Evolutionary conservation across 768 basidiomycete genomes (phyloP), one percentile per base, ranked within the genome.

Genomic region (Termitomyces heimii): DNA sequence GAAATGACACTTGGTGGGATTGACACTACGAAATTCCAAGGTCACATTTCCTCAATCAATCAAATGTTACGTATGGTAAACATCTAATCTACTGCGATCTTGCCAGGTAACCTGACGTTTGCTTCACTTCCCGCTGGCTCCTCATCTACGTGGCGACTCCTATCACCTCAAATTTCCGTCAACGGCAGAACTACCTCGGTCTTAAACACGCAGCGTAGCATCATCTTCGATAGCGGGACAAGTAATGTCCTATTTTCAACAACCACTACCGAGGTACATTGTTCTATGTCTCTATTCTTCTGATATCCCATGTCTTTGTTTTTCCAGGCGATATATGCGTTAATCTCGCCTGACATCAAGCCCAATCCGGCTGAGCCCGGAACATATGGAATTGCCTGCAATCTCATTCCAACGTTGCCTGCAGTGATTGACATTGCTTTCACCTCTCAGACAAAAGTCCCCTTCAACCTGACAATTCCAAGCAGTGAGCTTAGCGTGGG

Each of bases 201-300:
- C 8, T 68, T 83, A 48, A 73, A 73, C 51, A 65, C 66, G 12
- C 61, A 64, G 44, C 75, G 79, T 28, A 74, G 61, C 47, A 72
- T 84, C 63, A 81, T 83, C 49, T 83, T 83, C 60, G 82, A 84
- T 67, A 79, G 77, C 57, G 81, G 83, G 34, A 83, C 81, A 24
- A 80, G 79, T 63, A 84, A 83, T 65, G 66, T 83, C 40, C 65
- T 82, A 22, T 80, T 83, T 56, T 71, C 76, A 43, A 77, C 79
- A 22, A 64, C 66, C 40, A 82, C 79, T 20, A 71, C 82, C 9
- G 75, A 80, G 67, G 81, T 77, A 62, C 59, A 60, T 63, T 42
- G 24, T 29, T 45, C 55, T 46, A 50, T 43, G 24, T 28, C 52
- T 32, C 45, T 22, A 44, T 40, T 32, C 39, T n/a, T 49, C 16